Conservation (phyloP, 345 rosid species). For the Leavenworthia alabamica region DNA sequence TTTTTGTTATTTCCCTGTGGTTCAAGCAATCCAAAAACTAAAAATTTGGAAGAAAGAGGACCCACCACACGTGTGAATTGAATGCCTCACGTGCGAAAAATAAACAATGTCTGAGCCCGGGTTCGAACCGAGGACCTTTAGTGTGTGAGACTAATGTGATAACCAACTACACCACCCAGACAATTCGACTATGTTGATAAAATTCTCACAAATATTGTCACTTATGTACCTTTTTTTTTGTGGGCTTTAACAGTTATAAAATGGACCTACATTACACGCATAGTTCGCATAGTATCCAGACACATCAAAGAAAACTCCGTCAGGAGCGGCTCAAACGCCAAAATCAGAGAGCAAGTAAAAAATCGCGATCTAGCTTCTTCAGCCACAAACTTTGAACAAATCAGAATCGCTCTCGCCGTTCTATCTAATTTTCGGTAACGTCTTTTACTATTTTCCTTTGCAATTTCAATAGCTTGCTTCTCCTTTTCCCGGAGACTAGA, state of each 20-base stretch:
- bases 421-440: slow-evolving; percentile 23
- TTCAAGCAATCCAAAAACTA: too few species aligned
- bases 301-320: slow-evolving; percentile 5
- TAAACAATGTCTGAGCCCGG: slow-evolving; percentile 66
- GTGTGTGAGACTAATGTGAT: slow-evolving; percentile 86
- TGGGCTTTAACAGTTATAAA: slow-evolving; percentile 18
- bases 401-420: too few species aligned
- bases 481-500: not conserved
- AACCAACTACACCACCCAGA: slow-evolving; percentile 45
- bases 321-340: slow-evolving; percentile 31
- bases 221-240: too few species aligned
- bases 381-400: slow-evolving; percentile 23
- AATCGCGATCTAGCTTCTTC: slow-evolving; percentile 20
- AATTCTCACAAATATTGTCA: too few species aligned
- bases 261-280: not conserved
- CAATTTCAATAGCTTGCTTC: not conserved
- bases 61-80: too few species aligned
- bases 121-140: slow-evolving; percentile 73
- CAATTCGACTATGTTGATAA: too few species aligned
- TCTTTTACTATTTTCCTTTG: not conserved
- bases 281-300: slow-evolving; percentile 1
- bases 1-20: too few species aligned
- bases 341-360: not conserved
- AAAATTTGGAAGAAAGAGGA: too few species aligned
- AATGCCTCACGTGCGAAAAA: too few species aligned